Base-by-base conservation (phyloP, 2,329 filamentous ascomycete species). In the Phoma sp. region DNA sequence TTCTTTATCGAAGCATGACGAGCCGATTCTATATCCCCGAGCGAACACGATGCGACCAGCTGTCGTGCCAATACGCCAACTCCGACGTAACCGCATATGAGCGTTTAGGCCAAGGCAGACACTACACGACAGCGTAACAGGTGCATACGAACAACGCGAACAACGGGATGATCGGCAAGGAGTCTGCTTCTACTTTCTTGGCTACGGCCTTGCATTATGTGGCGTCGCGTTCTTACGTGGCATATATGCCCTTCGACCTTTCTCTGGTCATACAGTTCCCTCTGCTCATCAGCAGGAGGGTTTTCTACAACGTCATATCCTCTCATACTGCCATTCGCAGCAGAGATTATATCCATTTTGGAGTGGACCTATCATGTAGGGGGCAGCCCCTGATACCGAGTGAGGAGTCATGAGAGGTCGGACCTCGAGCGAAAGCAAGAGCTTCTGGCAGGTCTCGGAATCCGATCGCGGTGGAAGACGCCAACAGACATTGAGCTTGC, bases 401-500 rank as follows among this genome's bases (percentile, higher is more conserved):
- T 43, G 44, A 48, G 62, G 62, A 58, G 37, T 61, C 62, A 48
- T 49, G 43, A 55, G 64, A 71, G 68, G 61, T 53, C 63, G 55
- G 64, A 46, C 55, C 63, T 63, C 63, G 58, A 63, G 55, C 43
- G 44, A 32, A 36, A 54, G 48, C 59, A 60, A 52, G 62, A 62
- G 64, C 49, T 60, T 53, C 47, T 57, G 50, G 61, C 56, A 64
- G 53, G 46, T 67, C 67, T 59, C 51, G 43, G 60, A 63, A 49
- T 62, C 58, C 58, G 13, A 65, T 37, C 43, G 53, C 22, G 55
- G 59, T 61, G 68, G 54, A 69, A 74, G 69, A 71, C 69, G 71
- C 66, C 71, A 69, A 69, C 68, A 65, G 70, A 69, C 53, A 68
- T 71, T 55, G 63, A 64, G 57, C 43, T 6, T 45, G 58, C 53